Percentiles rank a stretch among this genome's conserved stretches.
These are phyloP conservation scores for Cucurbita maxima DNA, from an alignment of 306 rosid genomes.

Conservation along the genomic window DNA sequence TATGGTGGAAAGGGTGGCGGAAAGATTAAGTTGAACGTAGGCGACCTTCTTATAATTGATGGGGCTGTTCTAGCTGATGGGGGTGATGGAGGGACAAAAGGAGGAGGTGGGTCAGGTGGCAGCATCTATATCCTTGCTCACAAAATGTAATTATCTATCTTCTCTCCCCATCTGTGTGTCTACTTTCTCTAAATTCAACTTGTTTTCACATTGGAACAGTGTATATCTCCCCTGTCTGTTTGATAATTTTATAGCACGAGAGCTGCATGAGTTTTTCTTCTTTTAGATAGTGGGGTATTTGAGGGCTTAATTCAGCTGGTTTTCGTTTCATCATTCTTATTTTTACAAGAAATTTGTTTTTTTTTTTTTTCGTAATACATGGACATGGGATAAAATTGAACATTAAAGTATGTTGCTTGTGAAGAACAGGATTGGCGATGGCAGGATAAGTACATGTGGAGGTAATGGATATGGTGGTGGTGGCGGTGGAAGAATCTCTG, in stretches of 20 bases:
- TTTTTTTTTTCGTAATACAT: neutral
- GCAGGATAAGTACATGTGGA: conserved; percentile 48
- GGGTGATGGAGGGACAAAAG: conserved; percentile 62
- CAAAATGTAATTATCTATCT: conserved; percentile 49
- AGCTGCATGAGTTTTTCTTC: neutral
- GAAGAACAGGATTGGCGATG: conserved; percentile 47
- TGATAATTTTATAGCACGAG: neutral
- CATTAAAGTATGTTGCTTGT: conserved; percentile 3
- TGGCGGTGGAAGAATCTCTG: conserved; percentile 53
- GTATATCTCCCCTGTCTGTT: neutral
- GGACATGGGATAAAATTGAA: neutral
- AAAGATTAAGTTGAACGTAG: conserved; percentile 33
- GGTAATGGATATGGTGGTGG: conserved; percentile 53
- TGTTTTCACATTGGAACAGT: neutral
- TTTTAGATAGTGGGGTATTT: neutral
- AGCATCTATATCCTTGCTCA: conserved; percentile 75
- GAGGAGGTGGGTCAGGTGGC: conserved; percentile 99
- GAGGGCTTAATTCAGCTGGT: neutral
- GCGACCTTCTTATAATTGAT: conserved; percentile 46
- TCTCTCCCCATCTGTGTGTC: neutral
- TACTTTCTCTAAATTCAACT: neutral
- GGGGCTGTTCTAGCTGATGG: conserved; percentile 78
- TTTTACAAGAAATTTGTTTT: neutral
- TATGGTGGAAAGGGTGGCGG: conserved; percentile 95
- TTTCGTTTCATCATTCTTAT: neutral